Conservation (phyloP, 371 early-diverging fungal species). For the Mucor mucedo region DNA sequence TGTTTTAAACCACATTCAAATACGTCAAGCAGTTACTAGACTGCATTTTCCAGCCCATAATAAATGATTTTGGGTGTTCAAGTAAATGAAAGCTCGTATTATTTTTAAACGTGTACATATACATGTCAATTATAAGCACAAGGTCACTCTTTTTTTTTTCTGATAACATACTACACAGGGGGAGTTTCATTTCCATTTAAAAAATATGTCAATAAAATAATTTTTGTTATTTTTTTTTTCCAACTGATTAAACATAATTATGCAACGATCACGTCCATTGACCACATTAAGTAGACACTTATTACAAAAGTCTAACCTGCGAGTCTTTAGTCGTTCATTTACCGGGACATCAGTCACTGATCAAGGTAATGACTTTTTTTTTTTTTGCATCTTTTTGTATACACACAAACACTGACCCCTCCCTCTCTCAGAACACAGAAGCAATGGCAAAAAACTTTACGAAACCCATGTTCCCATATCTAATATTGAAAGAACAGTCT, state of each 20-base stretch:
- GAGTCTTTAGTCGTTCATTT: constrained; percentile 9
- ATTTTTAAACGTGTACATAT: too few relatives aligned
- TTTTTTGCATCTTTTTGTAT: neutral
- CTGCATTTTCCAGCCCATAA: too few relatives aligned
- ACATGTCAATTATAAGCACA: too few relatives aligned
- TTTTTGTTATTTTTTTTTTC: neutral
- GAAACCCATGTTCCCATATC: constrained; percentile 64
- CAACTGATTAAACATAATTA: neutral
- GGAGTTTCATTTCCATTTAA: neutral
- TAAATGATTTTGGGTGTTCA: too few relatives aligned
- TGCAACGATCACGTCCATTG: constrained; percentile 7
- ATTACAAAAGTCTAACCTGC: neutral
- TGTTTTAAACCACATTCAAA: too few relatives aligned
- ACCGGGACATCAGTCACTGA: neutral
- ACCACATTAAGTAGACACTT: neutral
- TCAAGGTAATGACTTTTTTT: neutral
- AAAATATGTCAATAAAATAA: neutral
- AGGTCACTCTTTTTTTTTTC: too few relatives aligned
- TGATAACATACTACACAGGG: too few relatives aligned
- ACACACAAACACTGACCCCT: neutral
- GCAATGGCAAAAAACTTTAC: constrained; percentile 39
- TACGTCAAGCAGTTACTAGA: too few relatives aligned
- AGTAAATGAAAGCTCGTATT: too few relatives aligned
- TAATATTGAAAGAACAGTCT: constrained; percentile 56
- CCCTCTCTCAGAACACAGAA: neutral